phyloP scores from a whole-genome alignment of 352 stramenopile species.

The Globisporangium cystogenes region DNA sequence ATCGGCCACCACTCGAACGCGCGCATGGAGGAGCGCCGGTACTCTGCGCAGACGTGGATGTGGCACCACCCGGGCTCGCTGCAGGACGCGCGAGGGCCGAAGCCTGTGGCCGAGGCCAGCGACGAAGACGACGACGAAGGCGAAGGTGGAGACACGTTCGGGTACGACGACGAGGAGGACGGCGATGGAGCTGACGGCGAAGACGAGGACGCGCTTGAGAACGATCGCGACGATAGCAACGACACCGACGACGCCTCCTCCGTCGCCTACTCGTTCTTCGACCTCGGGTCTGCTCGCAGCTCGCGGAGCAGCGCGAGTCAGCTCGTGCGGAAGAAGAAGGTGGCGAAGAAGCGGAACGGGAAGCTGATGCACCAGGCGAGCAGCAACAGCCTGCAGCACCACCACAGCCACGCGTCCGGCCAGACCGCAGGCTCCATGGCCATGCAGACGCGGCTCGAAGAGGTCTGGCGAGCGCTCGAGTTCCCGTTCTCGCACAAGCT shows the following conservation, averaged over 20 bases:
- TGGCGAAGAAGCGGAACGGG: conserved; percentile 11
- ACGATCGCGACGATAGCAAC: conserved; percentile 9
- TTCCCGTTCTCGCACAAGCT: conserved; percentile 61
- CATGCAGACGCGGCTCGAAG: conserved; percentile 50
- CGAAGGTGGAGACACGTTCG: conserved; percentile 5
- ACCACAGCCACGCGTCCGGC: conserved; percentile 14
- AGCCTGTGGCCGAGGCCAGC: neutral
- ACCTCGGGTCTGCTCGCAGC: conserved; percentile 13
- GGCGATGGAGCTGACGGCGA: conserved; percentile 18
- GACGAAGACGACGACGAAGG: conserved; percentile 2
- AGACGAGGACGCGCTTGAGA: conserved; percentile 11
- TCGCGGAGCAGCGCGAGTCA: conserved; percentile 15
- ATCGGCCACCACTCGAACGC: conserved; percentile 48
- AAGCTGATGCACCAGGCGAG: conserved; percentile 16
- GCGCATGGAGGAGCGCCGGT: conserved; percentile 37
- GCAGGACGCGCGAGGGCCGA: neutral
- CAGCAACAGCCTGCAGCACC: conserved; percentile 15
- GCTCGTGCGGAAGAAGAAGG: conserved; percentile 10
- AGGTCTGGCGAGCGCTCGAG: conserved; percentile 45
- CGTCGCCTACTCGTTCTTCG: neutral
- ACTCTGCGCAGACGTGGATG: conserved; percentile 50
- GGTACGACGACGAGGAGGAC: conserved; percentile 12
- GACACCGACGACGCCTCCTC: conserved; percentile 9
- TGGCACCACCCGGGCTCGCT: conserved; percentile 19
- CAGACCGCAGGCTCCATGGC: conserved; percentile 32